Conservation (phyloP, 257 asterid species). For the Solanum appendiculatum region DNA sequence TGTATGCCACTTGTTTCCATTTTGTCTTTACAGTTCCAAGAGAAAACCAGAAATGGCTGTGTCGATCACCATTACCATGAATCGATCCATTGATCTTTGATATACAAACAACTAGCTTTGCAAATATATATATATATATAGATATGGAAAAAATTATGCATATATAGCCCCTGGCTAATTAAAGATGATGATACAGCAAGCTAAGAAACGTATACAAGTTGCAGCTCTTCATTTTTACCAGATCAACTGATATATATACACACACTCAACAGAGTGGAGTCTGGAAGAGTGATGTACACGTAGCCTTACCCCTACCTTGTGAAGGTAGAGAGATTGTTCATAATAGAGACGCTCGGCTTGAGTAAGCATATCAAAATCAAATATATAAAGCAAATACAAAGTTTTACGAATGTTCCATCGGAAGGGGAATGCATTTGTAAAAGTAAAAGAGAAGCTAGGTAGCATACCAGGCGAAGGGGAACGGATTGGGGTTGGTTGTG, state of each 20-base stretch:
- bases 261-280: not conserved
- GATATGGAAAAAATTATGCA: not conserved
- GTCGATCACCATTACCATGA: not conserved
- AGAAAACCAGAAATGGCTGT: not conserved
- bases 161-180: not conserved
- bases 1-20: not conserved
- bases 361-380: not conserved
- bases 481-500: conserved; percentile 12
- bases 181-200: not conserved
- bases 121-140: no score
- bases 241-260: not conserved
- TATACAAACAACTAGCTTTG: not conserved
- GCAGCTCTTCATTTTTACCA: not conserved
- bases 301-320: not conserved
- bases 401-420: not conserved
- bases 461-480: not conserved
- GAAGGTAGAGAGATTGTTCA: not conserved
- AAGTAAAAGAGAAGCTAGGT: not conserved
- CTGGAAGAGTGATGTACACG: not conserved
- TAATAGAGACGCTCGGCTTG: not conserved
- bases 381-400: not conserved
- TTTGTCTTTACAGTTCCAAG: not conserved
- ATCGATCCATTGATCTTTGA: not conserved
- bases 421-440: not conserved
- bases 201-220: not conserved